Evolutionary conservation across 257 asterid species (phyloP).

Genomic region (Schizonepeta tenuifolia): DNA sequence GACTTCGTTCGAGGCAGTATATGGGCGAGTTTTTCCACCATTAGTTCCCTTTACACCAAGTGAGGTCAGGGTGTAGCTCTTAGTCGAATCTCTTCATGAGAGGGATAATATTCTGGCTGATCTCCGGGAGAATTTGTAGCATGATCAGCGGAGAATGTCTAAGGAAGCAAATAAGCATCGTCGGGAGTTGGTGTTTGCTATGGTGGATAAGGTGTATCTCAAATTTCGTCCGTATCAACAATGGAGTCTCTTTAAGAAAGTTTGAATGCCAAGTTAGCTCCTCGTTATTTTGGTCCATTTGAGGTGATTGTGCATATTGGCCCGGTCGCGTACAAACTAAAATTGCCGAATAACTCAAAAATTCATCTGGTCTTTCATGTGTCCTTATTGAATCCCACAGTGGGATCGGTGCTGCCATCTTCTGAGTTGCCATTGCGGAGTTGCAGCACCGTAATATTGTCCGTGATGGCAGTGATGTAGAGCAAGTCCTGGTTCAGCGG

Average conservation of each 20-base stretch:
- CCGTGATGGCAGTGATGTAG: no score
- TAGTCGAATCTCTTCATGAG: neutral
- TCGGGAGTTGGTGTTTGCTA: neutral
- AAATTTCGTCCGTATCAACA: neutral
- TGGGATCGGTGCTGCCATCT: no score
- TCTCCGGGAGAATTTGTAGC: neutral
- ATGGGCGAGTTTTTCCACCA: neutral
- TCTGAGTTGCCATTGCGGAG: no score
- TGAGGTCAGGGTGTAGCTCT: neutral
- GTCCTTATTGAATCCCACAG: no score
- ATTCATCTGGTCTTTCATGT: no score
- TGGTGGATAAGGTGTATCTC: neutral
- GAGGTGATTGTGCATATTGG: no score
- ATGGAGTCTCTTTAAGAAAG: no score
- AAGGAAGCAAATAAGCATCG: neutral
- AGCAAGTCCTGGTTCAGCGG: no score
- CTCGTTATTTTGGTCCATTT: neutral
- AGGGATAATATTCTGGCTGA: neutral
- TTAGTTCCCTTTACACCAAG: no score
- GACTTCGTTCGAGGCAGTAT: neutral
- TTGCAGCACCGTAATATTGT: no score
- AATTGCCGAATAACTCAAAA: no score
- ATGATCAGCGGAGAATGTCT: neutral
- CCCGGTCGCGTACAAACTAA: no score
- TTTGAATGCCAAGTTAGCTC: neutral